Base-by-base conservation (phyloP, 2,329 filamentous ascomycete species). In the Coniochaeta sp. region DNA sequence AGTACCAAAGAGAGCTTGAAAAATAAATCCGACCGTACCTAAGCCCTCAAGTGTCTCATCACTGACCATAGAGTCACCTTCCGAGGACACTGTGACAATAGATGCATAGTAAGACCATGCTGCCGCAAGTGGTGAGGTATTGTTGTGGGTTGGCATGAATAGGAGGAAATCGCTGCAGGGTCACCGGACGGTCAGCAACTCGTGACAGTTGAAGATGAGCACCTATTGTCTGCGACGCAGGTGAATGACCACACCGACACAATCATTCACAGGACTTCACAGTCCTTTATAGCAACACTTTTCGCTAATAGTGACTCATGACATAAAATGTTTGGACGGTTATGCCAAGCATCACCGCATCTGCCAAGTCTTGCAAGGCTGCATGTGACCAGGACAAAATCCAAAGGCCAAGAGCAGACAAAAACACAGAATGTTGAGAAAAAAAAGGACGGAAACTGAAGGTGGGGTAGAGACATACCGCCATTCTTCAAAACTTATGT, bases 401-500 rank as follows among this genome's bases (percentile, higher is more conserved):
- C 36, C 60, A 56, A 44, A 61, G 38, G 47, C 47, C 47, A 31
- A 52, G 47, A 28, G 22, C 6, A 52, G 14, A 24, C 28, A 60
- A 55, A 8, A 62, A 61, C 64, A n/a, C n/a, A n/a, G n/a, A n/a
- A n/a, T n/a, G n/a, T n/a, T n/a, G n/a, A n/a, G n/a, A n/a, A n/a
- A n/a, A n/a, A 59, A 22, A 60, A 16, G 8, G 17, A 38, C 19
- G 12, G 54, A 3, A 28, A 56, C 14, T 28, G 26, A 52, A 52
- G 7, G 24, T 52, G 47, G 61, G 31, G 52, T 26, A 40, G 58
- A n/a, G 61, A 79, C 88, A 76, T 86, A 97, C 93, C 93, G 88
- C 95, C 95, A 98, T 81, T 99, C 95, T 66, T 91, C 87, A 75
- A 96, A 98, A 64, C 83, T 92, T 67, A 98, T 96, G 64, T 79